Evolutionary conservation across 2,329 filamentous ascomycete genomes (phyloP), one percentile per base, ranked within the genome.

Genomic region (Colletotrichum kahawae): DNA sequence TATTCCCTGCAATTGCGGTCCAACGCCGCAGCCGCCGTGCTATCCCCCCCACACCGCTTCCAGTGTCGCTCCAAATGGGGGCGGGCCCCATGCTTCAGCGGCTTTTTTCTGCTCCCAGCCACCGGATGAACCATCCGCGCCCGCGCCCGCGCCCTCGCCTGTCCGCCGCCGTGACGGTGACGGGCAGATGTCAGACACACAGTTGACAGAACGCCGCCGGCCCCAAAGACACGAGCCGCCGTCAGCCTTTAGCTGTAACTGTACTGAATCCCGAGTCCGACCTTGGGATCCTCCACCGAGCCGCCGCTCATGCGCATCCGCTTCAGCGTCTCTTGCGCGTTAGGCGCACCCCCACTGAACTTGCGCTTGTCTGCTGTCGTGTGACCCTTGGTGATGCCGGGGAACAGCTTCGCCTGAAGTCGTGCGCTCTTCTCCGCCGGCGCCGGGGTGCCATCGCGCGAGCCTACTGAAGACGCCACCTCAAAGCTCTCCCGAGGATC

Each of bases 241-340:
- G 57, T n/a, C 36, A 51, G 62, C 48, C 43, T 9, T 64, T 54
- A 75, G 18, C 27, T 74, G 70, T 80, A 74, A 67, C 84, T 79
- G 73, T 90, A 89, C 73, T 89, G 87, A 75, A 92, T 91, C 4
- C 89, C 90, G 48, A 91, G 79, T 0, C 90, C 90, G 16, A 91
- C 84, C 6, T 84, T 82, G 14, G 83, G 80, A 14, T 80, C 83
- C 34, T 81, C 78, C 67, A 84, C 76, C 12, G 82, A 82, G 2
- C 83, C 85, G 2, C 83, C 85, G 14, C 84, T 86, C 18, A 87
- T 83, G 29, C 88, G 84, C 67, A 86, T 80, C 82, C 87, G 91
- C 82, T 92, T 92, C 1, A 81, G 81, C 56, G 80, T 76, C 36
- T 82, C 80, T 4, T 84, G 84, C 62, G 77, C 81, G 21, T 71